Evolutionary conservation across 495 filamentous ascomycete genomes (phyloP), one percentile per base, ranked within the genome.

Genomic region (Echria macrotheca): DNA sequence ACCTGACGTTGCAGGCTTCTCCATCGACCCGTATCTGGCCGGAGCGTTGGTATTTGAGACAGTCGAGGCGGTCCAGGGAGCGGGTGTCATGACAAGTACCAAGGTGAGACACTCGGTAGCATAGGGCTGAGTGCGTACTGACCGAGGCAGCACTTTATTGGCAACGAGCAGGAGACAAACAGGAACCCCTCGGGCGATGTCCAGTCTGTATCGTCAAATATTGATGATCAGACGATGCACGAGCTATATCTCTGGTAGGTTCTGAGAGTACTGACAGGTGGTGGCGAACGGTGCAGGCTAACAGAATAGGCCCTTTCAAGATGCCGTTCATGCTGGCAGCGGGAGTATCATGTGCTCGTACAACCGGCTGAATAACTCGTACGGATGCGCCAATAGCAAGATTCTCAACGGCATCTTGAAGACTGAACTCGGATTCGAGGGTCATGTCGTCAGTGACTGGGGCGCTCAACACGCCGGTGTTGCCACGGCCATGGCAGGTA

Each of bases 291-390:
- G 7, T 40, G 37, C n/a, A 19, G 22, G 24, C 23, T 57, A 12
- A 44, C n/a, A 18, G 17, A 10, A 11, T 23, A 73, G 70, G 71
- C 81, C 81, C 0, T 89, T 87, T 61, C 75, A 77, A 24, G 77
- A 87, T 54, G 79, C 82, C 0, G 75, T 84, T 1, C 73, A 73
- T 26, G 82, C 84, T 1, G 75, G 78, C 5, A 77, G 73, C 3
- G 81, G 74, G 1, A 77, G 70, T 37, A 69, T 85, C 35, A 86
- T 87, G 82, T 86, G 83, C 64, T 82, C 80, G 3, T 88, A 88
- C 52, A 76, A 85, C 38, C 73, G 80, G 7, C 43, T 87, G 25
- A 86, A 87, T 56, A 79, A 79, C 31, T 81, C 76, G 1, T 83
- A 83, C 46, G 76, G 77, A 4, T 88, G 83, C 50, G 68, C 78